Percentiles rank a stretch among this genome's conserved stretches.
phyloP scores from a whole-genome alignment of 192 early-diverging fungal genomes.

The Entrophospora sp. region DNA sequence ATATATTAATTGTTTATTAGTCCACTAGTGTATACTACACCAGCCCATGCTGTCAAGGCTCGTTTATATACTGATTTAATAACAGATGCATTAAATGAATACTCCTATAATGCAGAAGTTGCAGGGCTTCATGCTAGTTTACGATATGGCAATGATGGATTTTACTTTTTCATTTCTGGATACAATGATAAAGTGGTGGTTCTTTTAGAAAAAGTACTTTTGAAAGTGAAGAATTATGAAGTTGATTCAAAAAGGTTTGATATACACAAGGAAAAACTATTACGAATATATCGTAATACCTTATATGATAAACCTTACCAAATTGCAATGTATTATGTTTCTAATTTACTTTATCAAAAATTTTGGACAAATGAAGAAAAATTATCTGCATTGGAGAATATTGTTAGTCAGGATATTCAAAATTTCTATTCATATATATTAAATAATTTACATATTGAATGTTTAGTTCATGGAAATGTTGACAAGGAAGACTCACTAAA shows the following conservation, averaged over 20 bases:
- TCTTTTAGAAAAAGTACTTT: conserved; percentile 56
- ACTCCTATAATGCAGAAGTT: conserved; percentile 39
- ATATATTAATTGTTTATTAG: not conserved
- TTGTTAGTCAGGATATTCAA: conserved; percentile 57
- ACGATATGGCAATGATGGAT: conserved; percentile 34
- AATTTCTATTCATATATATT: conserved; percentile 59
- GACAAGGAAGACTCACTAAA: conserved; percentile 43
- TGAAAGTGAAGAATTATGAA: conserved; percentile 46
- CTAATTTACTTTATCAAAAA: conserved; percentile 51
- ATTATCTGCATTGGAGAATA: conserved; percentile 47
- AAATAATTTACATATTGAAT: conserved; percentile 55
- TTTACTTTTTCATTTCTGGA: conserved; percentile 60
- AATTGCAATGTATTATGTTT: conserved; percentile 55
- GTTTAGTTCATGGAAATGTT: conserved; percentile 75
- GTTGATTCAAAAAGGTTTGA: conserved; percentile 57
- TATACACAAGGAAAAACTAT: conserved; percentile 61
- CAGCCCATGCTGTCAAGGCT: conserved; percentile 4
- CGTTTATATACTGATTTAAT: conserved; percentile 27
- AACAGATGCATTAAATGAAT: conserved; percentile 33
- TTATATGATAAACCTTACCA: conserved; percentile 58
- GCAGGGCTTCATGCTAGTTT: conserved; percentile 49
- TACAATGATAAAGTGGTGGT: conserved; percentile 76
- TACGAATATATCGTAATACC: conserved; percentile 54
- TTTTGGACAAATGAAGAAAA: conserved; percentile 70
- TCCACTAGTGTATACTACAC: not conserved